Evolutionary conservation across 768 basidiomycete species (phyloP), one percentile per base, ranked within the genome.

Genomic region (Dioszegia crocea): DNA sequence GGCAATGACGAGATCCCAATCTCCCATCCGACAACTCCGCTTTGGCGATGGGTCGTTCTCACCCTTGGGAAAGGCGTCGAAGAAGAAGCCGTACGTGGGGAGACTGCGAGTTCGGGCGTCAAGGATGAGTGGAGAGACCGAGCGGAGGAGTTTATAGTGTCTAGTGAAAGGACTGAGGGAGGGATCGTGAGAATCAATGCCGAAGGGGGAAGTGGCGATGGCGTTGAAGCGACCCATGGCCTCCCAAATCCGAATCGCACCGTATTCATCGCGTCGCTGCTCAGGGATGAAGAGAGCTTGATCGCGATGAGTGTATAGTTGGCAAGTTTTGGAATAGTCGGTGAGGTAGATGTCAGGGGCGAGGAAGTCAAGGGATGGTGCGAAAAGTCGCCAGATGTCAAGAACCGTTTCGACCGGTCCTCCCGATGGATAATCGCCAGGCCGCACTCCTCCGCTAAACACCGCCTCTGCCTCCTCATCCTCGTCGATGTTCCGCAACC

Each of bases 271-370:
- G 8, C 56, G 47, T 11, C 61, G 30, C 30, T 62, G 61, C 31
- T 62, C 61, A 6, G 61, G 61, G 38, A 62, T 57, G 48, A 62
- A 57, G 19, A 62, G 51, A 9, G 61, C 41, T 31, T 62, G 56
- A 31, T 38, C 38, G 4, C 56, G 56, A 44, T 57, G 55, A 12
- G 21, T 38, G 23, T 51, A 62, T 16, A 38, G 21, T 43, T n/a
- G 26, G n/a, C 56, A 62, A 23, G 46, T 55, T 21, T 30, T 24
- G 16, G 19, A 30, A 36, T 59, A 63, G 38, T 63, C 39, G 12
- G 46, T 23, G 29, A 59, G 41, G 51, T 63, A 58, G 26, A 63
- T 59, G 45, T 63, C 61, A 4, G 61, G 57, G 39, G 57, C 30
- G 21, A 63, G 24, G 33, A 63, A 52, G 16, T 21, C 27, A 6